These are phyloP conservation scores for Phoma sp. DNA, from an alignment of 2,329 filamentous ascomycete species.

Conservation along the genomic window DNA sequence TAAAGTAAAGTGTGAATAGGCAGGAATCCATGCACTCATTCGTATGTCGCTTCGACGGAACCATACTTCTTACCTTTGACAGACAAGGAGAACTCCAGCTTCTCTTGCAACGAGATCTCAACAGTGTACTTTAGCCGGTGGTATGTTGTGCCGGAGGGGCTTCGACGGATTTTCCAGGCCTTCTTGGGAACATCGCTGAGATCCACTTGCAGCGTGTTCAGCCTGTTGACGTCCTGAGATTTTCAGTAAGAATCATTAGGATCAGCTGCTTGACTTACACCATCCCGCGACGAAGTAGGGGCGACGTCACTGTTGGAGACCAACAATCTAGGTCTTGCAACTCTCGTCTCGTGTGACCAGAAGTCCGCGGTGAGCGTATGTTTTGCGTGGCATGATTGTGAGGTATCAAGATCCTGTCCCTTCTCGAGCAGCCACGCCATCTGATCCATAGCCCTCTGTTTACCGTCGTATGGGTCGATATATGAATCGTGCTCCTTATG, in stretches of 20 bases:
- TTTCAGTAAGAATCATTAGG: too few relatives aligned
- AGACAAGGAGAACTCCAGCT: conserved; percentile 25
- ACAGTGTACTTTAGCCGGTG: neutral
- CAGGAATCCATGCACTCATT: too few relatives aligned
- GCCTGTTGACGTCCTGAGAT: too few relatives aligned
- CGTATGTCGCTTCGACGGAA: conserved; percentile 25
- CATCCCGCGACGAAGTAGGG: neutral
- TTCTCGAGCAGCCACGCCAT: conserved; percentile 25
- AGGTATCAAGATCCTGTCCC: conserved; percentile 23
- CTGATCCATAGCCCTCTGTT: conserved; percentile 9
- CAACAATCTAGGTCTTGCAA: neutral
- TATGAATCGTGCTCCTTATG: conserved; percentile 22
- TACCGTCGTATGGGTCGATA: neutral
- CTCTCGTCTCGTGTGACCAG: neutral
- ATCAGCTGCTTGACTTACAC: too few relatives aligned
- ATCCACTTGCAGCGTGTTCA: conserved; percentile 9
- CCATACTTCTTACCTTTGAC: conserved; percentile 25
- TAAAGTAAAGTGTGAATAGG: too few relatives aligned
- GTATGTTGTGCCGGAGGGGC: neutral
- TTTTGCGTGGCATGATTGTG: neutral
- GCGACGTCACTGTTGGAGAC: too few relatives aligned
- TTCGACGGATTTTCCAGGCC: neutral
- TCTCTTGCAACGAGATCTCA: conserved; percentile 25
- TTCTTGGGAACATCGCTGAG: conserved; percentile 17
- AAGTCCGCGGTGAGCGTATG: accelerated